A percentile compares a stretch with the other conserved stretches of the same genome.
Evolutionary conservation across 2,329 filamentous ascomycete species (phyloP).

Genomic region (Tolypocladium endophyticum): DNA sequence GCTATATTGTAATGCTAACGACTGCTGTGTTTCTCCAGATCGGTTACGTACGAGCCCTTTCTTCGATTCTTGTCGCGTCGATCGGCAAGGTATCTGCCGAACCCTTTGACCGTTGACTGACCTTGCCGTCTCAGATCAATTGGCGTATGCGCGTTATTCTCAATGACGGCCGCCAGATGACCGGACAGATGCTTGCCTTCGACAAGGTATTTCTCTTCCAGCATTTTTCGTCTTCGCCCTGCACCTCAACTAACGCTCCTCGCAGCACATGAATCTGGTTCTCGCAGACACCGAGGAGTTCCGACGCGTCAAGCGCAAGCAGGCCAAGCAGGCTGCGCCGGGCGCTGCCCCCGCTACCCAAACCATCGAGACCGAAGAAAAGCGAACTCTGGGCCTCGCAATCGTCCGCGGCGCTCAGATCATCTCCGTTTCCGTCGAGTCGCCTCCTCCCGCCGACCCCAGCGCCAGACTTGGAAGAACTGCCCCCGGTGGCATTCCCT

Average conservation of each 20-base stretch:
- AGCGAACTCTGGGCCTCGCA: constrained; percentile 88
- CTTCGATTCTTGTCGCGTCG: constrained; percentile 8
- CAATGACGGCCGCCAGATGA: constrained; percentile 92
- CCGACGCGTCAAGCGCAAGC: constrained; percentile 78
- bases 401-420: constrained; percentile 94
- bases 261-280: constrained; percentile 96
- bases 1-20: constrained; percentile 50
- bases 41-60: constrained; percentile 53
- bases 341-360: constrained; percentile 47
- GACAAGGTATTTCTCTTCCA: constrained; percentile 60
- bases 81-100: background rate
- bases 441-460: constrained; percentile 87
- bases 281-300: constrained; percentile 98
- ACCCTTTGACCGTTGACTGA: constrained; percentile 1
- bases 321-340: constrained; percentile 59
- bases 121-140: constrained; percentile 64
- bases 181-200: constrained; percentile 95
- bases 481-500: constrained; percentile 55
- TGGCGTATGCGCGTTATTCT: constrained; percentile 97
- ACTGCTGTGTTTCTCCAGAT: constrained; percentile 42
- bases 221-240: background rate
- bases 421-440: constrained; percentile 89
- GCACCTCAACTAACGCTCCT: constrained; percentile 4
- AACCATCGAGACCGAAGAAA: constrained; percentile 84
- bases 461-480: constrained; percentile 77